Conservation (phyloP, 768 basidiomycete genomes). For the Gloeophyllum trabeum region DNA sequence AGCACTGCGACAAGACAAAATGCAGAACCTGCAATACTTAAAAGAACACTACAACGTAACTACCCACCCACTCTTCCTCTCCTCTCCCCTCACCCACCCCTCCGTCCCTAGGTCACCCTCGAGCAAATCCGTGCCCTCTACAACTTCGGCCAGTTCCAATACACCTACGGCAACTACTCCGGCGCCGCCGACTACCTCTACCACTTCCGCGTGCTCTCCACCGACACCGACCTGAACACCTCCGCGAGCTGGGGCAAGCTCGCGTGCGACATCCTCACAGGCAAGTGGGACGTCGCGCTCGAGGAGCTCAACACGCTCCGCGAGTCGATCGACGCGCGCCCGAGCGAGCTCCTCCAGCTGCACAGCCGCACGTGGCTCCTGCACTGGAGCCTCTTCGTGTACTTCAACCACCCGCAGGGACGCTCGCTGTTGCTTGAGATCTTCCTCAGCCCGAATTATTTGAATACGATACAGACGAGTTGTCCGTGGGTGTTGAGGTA, state of each 20-base stretch:
- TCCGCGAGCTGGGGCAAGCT: constrained; percentile 99
- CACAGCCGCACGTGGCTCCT: constrained; percentile 94
- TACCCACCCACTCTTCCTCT: constrained; percentile 5
- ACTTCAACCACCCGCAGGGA: constrained; percentile 92
- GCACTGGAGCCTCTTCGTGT: constrained; percentile 97
- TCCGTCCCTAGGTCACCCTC: constrained; percentile 61
- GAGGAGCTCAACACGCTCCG: constrained; percentile 94
- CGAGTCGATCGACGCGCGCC: constrained; percentile 80
- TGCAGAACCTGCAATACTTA: constrained; percentile 89
- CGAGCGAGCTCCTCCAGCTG: constrained; percentile 75
- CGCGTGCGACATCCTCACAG: constrained; percentile 89
- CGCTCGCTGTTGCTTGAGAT: constrained; percentile 89
- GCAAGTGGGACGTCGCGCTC: constrained; percentile 90
- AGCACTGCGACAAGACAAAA: constrained; percentile 90
- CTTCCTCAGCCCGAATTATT: constrained; percentile 92
- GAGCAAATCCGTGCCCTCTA: constrained; percentile 95
- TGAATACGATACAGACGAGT: constrained; percentile 96
- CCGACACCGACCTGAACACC: constrained; percentile 84
- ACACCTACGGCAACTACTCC: constrained; percentile 95
- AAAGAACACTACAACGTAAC: constrained; percentile 86
- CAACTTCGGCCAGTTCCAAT: constrained; percentile 98
- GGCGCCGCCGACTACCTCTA: constrained; percentile 96
- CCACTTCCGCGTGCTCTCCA: constrained; percentile 96
- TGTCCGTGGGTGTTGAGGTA: constrained; percentile 93
- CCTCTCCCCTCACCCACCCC: not conserved